Base-by-base conservation (phyloP, 805 yeast genomes). In the Clavispora phyllophila region DNA sequence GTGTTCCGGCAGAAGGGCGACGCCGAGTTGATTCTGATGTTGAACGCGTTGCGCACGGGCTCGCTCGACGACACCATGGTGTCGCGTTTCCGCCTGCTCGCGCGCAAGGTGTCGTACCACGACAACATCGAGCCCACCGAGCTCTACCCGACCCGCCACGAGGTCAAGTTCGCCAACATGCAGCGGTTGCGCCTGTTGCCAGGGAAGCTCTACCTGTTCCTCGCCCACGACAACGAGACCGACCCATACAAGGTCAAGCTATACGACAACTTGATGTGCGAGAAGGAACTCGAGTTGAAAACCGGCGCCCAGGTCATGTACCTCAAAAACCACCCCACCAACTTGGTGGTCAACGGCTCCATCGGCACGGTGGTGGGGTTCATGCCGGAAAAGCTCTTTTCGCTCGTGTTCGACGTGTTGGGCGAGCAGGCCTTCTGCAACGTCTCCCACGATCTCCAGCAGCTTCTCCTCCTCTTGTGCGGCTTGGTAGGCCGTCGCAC, bases 241-340 rank as follows among this genome's bases (percentile, higher is more conserved):
- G 50, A 65, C 19, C 78, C 78, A 35, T 60, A 60, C 4, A 72
- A 63, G 2, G 44, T 58, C 15, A 59, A 65, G 26, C 55, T 68
- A 44, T 61, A 82, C 39, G 82, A 83, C 17, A 73, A 75, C 36
- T 68, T 87, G 31, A 82, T 90, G 84, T 95, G 93, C 36, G 85
- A 83, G 22, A 72, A 75, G 44, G 57, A 53, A 6, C 56, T 93
- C 13, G 72, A 68, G 2, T 63, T 86, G 53, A 86, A 84, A 54
- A 73, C 73, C 42, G 84, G 84, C 36, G 87, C 91, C 0, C 93
- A 85, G 61, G 95, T 86, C 0, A 85, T 86, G 91, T 78, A 85
- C 72, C 72, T 85, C 37, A 85, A 85, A 56, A 86, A 86, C 55
- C 72, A 81, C 43, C 40, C 44, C 5, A 91, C 84, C 56, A 82